phyloP scores from a whole-genome alignment of 2,329 filamentous ascomycete species.

The Colletotrichum gloeosporioides region DNA sequence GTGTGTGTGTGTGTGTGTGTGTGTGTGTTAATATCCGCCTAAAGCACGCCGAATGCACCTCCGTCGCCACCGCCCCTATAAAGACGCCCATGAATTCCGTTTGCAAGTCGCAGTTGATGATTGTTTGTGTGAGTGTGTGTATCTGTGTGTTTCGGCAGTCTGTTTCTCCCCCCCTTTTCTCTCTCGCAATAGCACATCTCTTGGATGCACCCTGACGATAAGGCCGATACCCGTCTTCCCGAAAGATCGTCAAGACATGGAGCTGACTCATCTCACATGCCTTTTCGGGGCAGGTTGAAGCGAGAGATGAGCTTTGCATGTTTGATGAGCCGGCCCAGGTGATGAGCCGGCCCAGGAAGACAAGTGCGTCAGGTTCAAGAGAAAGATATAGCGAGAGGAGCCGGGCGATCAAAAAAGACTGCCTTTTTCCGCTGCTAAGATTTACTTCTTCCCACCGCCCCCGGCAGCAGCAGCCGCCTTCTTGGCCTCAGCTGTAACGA shows the following conservation, averaged over 20 bases:
- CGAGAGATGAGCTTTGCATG: not conserved
- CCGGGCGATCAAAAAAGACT: not conserved
- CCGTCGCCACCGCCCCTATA: not conserved
- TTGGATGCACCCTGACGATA: not conserved
- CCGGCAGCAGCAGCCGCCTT: slow-evolving; percentile 38
- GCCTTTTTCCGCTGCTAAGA: not conserved
- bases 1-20: not conserved
- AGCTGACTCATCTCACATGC: not conserved
- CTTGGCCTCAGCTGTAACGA: slow-evolving; percentile 54
- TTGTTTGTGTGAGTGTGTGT: not conserved
- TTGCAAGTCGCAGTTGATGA: not conserved
- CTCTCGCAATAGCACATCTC: not conserved
- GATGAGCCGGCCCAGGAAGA: not conserved
- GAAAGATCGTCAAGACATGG: not conserved
- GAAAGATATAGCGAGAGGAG: not conserved
- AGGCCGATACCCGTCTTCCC: not conserved
- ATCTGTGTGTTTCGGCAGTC: not conserved
- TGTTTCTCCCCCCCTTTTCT: not conserved
- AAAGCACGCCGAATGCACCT: slow-evolving; percentile 4
- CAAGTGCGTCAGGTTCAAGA: not conserved
- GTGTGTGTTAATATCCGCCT: not conserved
- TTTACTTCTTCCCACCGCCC: slow-evolving; percentile 25
- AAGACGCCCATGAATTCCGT: slow-evolving; percentile 2
- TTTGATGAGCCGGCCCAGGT: not conserved
- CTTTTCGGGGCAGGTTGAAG: not conserved